Evolutionary conservation across 2,329 filamentous ascomycete genomes (phyloP).

Genomic region (Aspergillus amoenus): DNA sequence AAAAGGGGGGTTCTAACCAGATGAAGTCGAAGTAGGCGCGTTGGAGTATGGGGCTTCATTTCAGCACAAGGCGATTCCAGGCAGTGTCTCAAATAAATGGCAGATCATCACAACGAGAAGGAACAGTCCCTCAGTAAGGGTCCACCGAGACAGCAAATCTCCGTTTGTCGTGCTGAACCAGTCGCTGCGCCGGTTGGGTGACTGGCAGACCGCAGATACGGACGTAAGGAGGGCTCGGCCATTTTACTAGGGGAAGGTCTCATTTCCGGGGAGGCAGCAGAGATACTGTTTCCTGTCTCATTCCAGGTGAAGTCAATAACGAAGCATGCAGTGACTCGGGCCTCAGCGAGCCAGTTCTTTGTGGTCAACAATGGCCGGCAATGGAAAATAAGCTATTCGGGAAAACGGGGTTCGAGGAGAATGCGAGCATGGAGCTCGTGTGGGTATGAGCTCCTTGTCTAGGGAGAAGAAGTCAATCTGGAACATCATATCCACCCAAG

Average conservation of each 20-base stretch:
- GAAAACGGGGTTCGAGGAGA: constrained; percentile 1
- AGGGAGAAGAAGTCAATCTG: constrained; percentile 19
- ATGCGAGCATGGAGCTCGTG: constrained; percentile 16
- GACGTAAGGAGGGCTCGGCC: constrained; percentile 8
- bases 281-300: neutral
- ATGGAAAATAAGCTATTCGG: neutral
- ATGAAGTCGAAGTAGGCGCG: neutral
- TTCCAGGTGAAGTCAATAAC: neutral
- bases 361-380: neutral
- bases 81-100: constrained; percentile 3
- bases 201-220: constrained; percentile 1
- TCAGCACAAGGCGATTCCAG: neutral
- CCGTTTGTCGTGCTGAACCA: constrained; percentile 2
- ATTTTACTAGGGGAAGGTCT: constrained; percentile 15
- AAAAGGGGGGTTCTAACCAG: constrained; percentile 5
- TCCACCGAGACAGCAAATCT: constrained; percentile 2
- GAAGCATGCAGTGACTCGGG: neutral
- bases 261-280: constrained; percentile 13
- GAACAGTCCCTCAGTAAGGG: constrained; percentile 1
- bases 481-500: constrained; percentile 19
- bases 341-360: too few species aligned
- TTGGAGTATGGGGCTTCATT: neutral
- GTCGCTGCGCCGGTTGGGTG: neutral
- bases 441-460: constrained; percentile 15
- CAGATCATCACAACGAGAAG: constrained; percentile 13